A percentile compares a stretch with the other conserved stretches of the same genome.
Evolutionary conservation across 106 monocot genomes (phyloP).

Genomic region (Chionographis japonica): DNA sequence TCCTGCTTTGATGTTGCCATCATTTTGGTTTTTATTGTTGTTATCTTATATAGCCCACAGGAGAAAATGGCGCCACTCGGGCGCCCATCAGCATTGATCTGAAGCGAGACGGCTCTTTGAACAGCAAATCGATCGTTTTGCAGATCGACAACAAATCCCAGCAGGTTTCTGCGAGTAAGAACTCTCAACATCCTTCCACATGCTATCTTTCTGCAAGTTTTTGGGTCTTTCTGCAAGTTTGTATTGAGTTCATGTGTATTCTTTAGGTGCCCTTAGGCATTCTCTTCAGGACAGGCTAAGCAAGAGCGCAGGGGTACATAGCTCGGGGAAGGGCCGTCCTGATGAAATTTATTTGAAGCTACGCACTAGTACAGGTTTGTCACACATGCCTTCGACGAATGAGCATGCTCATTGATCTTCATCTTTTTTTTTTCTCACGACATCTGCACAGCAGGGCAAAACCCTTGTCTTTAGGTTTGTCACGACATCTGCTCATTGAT

Average conservation of each 20-base stretch:
- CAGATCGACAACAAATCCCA: conserved; percentile 77
- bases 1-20: not conserved
- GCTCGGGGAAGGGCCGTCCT: conserved; percentile 31
- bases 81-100: conserved; percentile 66
- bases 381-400: not conserved
- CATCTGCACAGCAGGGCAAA: too few relatives aligned
- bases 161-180: conserved; percentile 76
- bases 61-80: conserved; percentile 79
- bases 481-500: too few relatives aligned
- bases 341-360: conserved; percentile 55
- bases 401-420: too few relatives aligned
- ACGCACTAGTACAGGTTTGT: conserved; percentile 45
- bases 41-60: conserved; percentile 52
- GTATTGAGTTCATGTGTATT: not conserved
- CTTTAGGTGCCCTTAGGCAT: conserved; percentile 43
- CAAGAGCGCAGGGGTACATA: conserved; percentile 27
- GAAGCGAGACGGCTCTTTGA: conserved; percentile 43
- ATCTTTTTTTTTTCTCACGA: too few relatives aligned
- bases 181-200: not conserved
- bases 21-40: not conserved
- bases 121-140: conserved; percentile 52
- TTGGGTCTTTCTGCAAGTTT: not conserved
- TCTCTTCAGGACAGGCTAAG: conserved; percentile 53
- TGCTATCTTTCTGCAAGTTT: too few relatives aligned
- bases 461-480: too few relatives aligned